These are phyloP conservation scores for Daldinia vernicosa DNA, from an alignment of 495 filamentous ascomycete genomes.

Conservation along the genomic window DNA sequence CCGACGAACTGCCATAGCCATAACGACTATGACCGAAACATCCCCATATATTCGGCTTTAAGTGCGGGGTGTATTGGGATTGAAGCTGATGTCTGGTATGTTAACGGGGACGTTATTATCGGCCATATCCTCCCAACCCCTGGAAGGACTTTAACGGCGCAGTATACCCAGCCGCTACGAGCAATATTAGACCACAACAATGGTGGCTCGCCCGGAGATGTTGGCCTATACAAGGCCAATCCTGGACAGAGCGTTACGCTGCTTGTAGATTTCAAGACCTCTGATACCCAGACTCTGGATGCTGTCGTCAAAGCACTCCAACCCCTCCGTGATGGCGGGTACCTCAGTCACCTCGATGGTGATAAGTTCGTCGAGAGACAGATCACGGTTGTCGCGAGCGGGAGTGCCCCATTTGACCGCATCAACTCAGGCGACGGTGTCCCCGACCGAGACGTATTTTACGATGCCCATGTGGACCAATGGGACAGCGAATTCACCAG, in stretches of 20 bases:
- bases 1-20: slow-evolving; percentile 46
- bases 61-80: slow-evolving; percentile 45
- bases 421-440: slow-evolving; percentile 51
- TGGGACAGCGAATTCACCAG: slow-evolving; percentile 49
- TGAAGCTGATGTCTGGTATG: slow-evolving; percentile 50
- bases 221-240: slow-evolving; percentile 64
- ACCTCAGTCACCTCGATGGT: slow-evolving; percentile 63
- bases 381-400: slow-evolving; percentile 77
- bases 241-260: slow-evolving; percentile 67
- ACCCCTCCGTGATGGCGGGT: slow-evolving; percentile 66
- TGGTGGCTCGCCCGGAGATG: slow-evolving; percentile 29
- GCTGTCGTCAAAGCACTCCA: slow-evolving; percentile 64
- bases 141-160: slow-evolving; percentile 40
- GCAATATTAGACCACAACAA: slow-evolving; percentile 48
- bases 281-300: slow-evolving; percentile 54
- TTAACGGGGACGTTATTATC: slow-evolving; percentile 40
- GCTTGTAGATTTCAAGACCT: slow-evolving; percentile 73
- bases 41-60: slow-evolving; percentile 44
- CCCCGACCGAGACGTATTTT: slow-evolving; percentile 66
- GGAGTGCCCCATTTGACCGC: slow-evolving; percentile 70
- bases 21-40: slow-evolving; percentile 46
- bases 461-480: slow-evolving; percentile 62
- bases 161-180: slow-evolving; percentile 44
- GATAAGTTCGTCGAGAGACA: slow-evolving; percentile 60
- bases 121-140: slow-evolving; percentile 42